Evolutionary conservation across 2,329 filamentous ascomycete species (phyloP).

Genomic region (Colletotrichum cuscutae): DNA sequence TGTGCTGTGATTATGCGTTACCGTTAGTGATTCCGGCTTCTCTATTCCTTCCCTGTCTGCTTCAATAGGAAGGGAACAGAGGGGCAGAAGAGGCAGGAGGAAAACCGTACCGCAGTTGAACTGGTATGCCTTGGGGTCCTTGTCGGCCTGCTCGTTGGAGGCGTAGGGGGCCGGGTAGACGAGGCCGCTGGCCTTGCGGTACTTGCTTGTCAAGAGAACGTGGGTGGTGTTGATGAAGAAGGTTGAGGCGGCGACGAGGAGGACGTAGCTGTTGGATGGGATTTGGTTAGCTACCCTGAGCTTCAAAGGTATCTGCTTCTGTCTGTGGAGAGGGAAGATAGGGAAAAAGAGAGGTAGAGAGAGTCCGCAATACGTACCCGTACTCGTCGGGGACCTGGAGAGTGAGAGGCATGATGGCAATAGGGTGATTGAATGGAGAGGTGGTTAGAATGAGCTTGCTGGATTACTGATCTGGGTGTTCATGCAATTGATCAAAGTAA

Average conservation of each 20-base stretch:
- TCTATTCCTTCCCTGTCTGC: too few relatives aligned
- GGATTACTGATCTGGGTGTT: not conserved
- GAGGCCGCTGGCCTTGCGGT: constrained; percentile 64
- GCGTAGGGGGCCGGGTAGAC: constrained; percentile 69
- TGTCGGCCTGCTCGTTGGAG: constrained; percentile 61
- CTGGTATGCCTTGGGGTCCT: constrained; percentile 62
- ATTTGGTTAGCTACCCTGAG: not conserved
- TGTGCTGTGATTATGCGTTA: constrained; percentile 54
- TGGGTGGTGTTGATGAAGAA: constrained; percentile 69
- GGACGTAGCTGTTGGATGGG: constrained; percentile 65
- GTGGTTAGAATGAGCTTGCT: not conserved
- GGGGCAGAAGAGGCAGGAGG: not conserved
- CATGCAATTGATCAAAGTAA: not conserved
- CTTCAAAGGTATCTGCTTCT: not conserved
- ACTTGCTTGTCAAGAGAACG: constrained; percentile 53
- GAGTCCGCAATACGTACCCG: constrained; percentile 51
- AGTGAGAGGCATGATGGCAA: constrained; percentile 50
- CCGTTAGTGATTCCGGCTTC: not conserved
- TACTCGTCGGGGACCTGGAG: constrained; percentile 61
- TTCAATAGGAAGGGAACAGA: not conserved
- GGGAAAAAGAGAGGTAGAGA: not conserved
- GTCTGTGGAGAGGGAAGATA: not conserved
- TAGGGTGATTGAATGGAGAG: not conserved
- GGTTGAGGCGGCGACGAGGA: constrained; percentile 65
- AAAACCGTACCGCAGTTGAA: constrained; percentile 70